phyloP scores from a whole-genome alignment of 768 basidiomycete species.

The Russula virescens region DNA sequence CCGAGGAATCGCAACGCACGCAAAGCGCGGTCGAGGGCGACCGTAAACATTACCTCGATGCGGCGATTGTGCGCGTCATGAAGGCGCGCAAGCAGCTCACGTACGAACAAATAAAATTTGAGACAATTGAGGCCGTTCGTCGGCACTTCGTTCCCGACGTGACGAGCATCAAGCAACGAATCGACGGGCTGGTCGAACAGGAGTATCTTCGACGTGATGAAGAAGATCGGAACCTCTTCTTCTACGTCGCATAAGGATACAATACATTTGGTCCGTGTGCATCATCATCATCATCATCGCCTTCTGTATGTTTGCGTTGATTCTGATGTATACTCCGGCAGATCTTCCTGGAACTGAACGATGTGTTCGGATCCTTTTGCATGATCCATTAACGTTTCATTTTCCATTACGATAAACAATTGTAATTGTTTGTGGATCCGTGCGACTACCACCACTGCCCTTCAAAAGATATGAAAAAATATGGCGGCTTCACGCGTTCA shows the following conservation, averaged over 20 bases:
- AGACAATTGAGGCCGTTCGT: slow-evolving; percentile 82
- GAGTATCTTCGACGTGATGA: slow-evolving; percentile 82
- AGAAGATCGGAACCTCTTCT: slow-evolving; percentile 61
- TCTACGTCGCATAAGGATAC: slow-evolving; percentile 63
- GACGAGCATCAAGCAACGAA: slow-evolving; percentile 75
- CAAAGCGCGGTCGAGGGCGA: slow-evolving; percentile 83
- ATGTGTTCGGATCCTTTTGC: not conserved
- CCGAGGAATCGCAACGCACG: slow-evolving; percentile 80
- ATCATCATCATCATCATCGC: too few relatives aligned
- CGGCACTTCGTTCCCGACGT: slow-evolving; percentile 84
- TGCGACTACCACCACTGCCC: not conserved
- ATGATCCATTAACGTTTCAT: not conserved
- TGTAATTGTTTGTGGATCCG: not conserved
- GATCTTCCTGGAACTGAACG: too few relatives aligned
- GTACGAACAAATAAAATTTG: slow-evolving; percentile 72
- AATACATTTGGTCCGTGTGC: too few relatives aligned
- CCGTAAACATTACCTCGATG: slow-evolving; percentile 79
- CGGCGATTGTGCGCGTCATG: slow-evolving; percentile 96
- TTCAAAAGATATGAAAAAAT: too few relatives aligned
- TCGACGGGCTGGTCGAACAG: slow-evolving; percentile 75
- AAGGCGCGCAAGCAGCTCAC: slow-evolving; percentile 83
- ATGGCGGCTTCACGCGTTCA: too few relatives aligned
- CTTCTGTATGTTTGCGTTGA: too few relatives aligned
- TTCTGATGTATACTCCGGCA: not conserved
- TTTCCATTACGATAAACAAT: not conserved